Evolutionary conservation across 2,329 filamentous ascomycete species (phyloP).

Genomic region (Fusarium tupiense): DNA sequence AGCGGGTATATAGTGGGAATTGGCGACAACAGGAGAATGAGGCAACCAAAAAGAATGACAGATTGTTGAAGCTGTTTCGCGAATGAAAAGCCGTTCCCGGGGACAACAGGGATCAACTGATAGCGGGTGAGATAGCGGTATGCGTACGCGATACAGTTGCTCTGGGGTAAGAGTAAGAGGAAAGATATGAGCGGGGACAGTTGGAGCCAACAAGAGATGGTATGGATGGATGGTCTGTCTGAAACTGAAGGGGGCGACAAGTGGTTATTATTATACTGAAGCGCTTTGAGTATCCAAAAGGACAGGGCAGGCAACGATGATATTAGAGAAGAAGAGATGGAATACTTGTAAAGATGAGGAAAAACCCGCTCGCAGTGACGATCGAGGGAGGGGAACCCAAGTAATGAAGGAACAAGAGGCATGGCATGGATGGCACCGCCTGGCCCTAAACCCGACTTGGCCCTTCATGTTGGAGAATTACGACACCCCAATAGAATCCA

Average conservation of each 20-base stretch:
- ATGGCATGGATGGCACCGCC: conserved; percentile 14
- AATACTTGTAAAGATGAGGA: conserved; percentile 13
- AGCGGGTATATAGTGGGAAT: neutral
- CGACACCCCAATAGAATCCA: conserved; percentile 11
- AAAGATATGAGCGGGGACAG: conserved; percentile 41
- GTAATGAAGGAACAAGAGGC: neutral
- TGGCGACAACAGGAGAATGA: conserved; percentile 6
- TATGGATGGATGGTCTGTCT: neutral
- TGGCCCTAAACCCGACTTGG: conserved; percentile 29
- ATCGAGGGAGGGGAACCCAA: conserved; percentile 30
- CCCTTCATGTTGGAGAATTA: conserved; percentile 12
- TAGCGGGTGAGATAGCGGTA: conserved; percentile 45
- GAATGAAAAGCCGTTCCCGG: conserved; percentile 28
- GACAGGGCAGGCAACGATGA: neutral
- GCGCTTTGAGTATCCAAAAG: neutral
- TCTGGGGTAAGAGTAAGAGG: conserved; percentile 42
- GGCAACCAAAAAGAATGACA: conserved; percentile 29
- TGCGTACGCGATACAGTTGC: conserved; percentile 38
- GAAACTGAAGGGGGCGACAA: neutral
- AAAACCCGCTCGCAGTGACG: conserved; percentile 7
- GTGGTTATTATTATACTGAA: conserved; percentile 1
- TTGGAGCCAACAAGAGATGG: conserved; percentile 12
- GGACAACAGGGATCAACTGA: conserved; percentile 38
- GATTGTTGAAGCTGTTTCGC: conserved; percentile 26
- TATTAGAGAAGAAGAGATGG: neutral